Base-by-base conservation (phyloP, 805 yeast species). In the Myxozyma udenii region DNA sequence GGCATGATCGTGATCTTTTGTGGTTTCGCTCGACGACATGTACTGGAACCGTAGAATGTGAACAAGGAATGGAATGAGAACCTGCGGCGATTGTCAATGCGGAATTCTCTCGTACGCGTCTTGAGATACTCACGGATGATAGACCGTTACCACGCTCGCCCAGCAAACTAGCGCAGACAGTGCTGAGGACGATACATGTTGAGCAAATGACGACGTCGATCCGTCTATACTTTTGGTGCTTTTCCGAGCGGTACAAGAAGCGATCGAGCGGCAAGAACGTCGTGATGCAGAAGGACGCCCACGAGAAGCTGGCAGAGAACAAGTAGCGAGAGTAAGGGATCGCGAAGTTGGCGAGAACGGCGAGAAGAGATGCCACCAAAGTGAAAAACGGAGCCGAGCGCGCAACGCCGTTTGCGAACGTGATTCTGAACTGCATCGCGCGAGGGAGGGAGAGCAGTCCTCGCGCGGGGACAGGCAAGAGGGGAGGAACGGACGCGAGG, bases 91-190 rank as follows among this genome's bases (percentile, higher is more conserved):
- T 26, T 6, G 25, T 21, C 38, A 18, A 5, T 11, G 6, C 14
- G 5, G 18, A 12, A 1, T 35, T 40, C 7, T 32, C 22, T n/a
- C n/a, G n/a, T n/a, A n/a, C n/a, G n/a, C n/a, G n/a, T n/a, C n/a
- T n/a, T n/a, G 25, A 30, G n/a, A 32, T 16, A 38, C 58, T 2
- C 32, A 55, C 60, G 28, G 60, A 51, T 36, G 54, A 48, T 4
- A 55, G 49, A 41, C 60, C 60, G 14, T 41, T 47, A 3, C 60
- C 60, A 21, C 60, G 60, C 32, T 55, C 60, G n/a, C 60, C 60
- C 18, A 55, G 51, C 40, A 55, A 37, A 39, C 50, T 38, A 12
- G 60, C 60, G 33, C 60, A 55, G 14, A 45, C 55, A 3, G 50
- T 53, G 23, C 50, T 42, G 40, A 55, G 46, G 16, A 55, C 60